Evolutionary conservation across 345 rosid species (phyloP).

Genomic region (Lepidium africanum): DNA sequence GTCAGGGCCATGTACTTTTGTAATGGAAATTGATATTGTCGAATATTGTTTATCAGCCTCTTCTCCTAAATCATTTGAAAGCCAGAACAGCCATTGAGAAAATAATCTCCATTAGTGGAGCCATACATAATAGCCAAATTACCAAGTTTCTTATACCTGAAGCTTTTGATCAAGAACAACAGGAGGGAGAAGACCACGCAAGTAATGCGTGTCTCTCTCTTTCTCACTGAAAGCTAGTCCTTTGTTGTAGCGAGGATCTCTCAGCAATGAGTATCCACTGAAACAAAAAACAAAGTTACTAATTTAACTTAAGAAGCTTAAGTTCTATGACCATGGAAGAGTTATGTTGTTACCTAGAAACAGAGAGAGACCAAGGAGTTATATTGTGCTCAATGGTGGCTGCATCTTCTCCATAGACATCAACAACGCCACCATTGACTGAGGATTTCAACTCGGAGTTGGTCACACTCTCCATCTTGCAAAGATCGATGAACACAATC

Average conservation of each 20-base stretch:
- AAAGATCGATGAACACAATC: not conserved
- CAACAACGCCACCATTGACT: slow-evolving; percentile 64
- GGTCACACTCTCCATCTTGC: slow-evolving; percentile 50
- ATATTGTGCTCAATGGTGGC: slow-evolving; percentile 75
- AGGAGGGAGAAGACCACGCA: slow-evolving; percentile 88
- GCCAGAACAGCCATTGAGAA: not conserved
- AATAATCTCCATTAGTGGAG: not conserved
- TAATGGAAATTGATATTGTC: slow-evolving; percentile 65
- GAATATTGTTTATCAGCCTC: slow-evolving; percentile 55
- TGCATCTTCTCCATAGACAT: slow-evolving; percentile 73
- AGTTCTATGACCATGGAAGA: not conserved
- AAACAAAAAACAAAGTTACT: slow-evolving; percentile 2
- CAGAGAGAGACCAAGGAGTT: slow-evolving; percentile 86
- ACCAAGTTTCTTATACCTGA: slow-evolving; percentile 39
- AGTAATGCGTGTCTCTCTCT: slow-evolving; percentile 84
- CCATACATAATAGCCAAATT: not conserved
- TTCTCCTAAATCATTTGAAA: slow-evolving; percentile 44
- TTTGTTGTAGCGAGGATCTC: slow-evolving; percentile 89
- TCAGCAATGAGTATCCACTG: slow-evolving; percentile 72
- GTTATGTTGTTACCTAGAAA: slow-evolving; percentile 50
- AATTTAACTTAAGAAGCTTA: not conserved
- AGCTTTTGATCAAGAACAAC: slow-evolving; percentile 54
- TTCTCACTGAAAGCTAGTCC: slow-evolving; percentile 82
- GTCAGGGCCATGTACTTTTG: slow-evolving; percentile 85
- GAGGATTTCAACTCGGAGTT: slow-evolving; percentile 47